A percentile compares a stretch with the other conserved stretches of the same genome.
Conservation (phyloP, 1,284 basidiomycete genomes). For the Ceratorhiza oryzae-sativae region DNA sequence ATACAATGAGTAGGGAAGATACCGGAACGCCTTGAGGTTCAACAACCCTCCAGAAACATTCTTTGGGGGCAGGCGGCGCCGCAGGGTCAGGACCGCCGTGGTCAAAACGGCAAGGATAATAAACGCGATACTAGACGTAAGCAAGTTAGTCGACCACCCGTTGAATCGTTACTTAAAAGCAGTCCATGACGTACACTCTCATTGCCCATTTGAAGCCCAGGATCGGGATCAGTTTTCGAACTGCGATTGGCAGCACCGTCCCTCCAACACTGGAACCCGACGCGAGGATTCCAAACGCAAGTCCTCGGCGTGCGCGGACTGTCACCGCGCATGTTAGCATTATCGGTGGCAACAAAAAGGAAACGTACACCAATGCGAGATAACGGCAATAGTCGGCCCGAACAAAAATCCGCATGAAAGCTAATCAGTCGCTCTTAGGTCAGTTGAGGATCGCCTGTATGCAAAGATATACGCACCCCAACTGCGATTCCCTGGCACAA, state of each 20-base stretch:
- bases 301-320: conserved; percentile 31
- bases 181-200: conserved; percentile 44
- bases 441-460: background rate
- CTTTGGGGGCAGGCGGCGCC: conserved; percentile 60
- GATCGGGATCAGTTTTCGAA: conserved; percentile 52
- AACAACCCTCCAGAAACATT: conserved; percentile 59
- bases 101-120: conserved; percentile 57
- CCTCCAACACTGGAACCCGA: conserved; percentile 58
- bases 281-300: conserved; percentile 56
- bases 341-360: conserved; percentile 44
- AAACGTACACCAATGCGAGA: conserved; percentile 50
- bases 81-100: conserved; percentile 56
- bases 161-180: background rate
- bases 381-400: conserved; percentile 48
- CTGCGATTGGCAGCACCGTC: conserved; percentile 55
- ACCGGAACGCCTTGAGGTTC: conserved; percentile 60
- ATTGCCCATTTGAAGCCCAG: conserved; percentile 47
- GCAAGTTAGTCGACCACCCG: background rate
- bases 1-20: conserved; percentile 56
- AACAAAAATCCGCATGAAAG: conserved; percentile 48
- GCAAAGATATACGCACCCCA: conserved; percentile 51
- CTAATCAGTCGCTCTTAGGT: background rate
- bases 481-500: conserved; percentile 62
- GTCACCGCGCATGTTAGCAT: background rate
- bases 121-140: conserved; percentile 51